phyloP scores from a whole-genome alignment of 2,329 filamentous ascomycete genomes.

The Pseudocercospora cruenta region DNA sequence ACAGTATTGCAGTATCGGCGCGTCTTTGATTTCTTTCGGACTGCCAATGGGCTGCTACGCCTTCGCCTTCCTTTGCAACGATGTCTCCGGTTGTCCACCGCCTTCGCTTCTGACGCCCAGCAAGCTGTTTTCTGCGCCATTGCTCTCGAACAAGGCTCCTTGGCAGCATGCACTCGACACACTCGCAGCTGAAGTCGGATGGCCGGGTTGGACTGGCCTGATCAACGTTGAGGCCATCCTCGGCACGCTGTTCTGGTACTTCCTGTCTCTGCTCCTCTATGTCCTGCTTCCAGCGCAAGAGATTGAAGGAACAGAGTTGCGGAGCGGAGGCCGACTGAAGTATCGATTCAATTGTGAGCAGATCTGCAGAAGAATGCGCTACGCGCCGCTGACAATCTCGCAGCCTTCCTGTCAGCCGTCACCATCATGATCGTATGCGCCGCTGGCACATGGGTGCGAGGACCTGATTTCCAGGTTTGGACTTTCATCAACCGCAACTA shows the following conservation, averaged over 20 bases:
- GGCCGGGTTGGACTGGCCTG: constrained; percentile 75
- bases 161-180: constrained; percentile 60
- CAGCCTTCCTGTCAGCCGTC: constrained; percentile 76
- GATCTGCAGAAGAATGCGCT: not conserved
- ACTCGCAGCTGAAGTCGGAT: constrained; percentile 79
- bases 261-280: constrained; percentile 74
- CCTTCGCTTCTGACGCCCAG: constrained; percentile 76
- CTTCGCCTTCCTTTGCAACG: constrained; percentile 87
- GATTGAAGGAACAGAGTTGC: constrained; percentile 70
- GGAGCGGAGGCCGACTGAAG: constrained; percentile 72
- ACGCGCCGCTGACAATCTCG: constrained; percentile 16
- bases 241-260: constrained; percentile 77
- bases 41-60: constrained; percentile 79
- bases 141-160: constrained; percentile 34
- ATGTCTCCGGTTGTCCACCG: constrained; percentile 86
- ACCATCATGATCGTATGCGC: constrained; percentile 71
- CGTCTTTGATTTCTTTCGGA: constrained; percentile 75
- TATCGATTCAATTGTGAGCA: constrained; percentile 70
- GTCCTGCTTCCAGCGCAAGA: constrained; percentile 74
- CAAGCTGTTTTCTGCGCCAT: constrained; percentile 54
- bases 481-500: constrained; percentile 92
- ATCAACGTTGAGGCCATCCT: constrained; percentile 69
- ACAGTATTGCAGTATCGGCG: constrained; percentile 65
- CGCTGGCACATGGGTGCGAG: constrained; percentile 74
- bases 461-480: constrained; percentile 85